Evolutionary conservation across 805 yeast species (phyloP).

Genomic region (Metschnikowia cubensis): DNA sequence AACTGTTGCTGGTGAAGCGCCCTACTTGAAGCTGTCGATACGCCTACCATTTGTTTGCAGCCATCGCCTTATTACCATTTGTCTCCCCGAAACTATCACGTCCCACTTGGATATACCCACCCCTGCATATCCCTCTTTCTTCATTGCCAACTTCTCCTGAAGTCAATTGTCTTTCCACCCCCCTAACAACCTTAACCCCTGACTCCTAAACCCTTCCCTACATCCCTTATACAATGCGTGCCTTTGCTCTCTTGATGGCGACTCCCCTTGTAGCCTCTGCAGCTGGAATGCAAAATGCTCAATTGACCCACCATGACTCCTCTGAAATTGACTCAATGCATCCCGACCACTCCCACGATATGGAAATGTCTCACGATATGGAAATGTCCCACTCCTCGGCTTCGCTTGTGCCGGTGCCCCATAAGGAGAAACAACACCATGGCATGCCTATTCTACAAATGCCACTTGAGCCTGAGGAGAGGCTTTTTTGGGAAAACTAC

Average conservation of each 20-base stretch:
- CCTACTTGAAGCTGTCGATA: too few species aligned
- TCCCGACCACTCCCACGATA: neutral
- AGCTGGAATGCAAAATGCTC: neutral
- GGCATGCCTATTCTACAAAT: constrained; percentile 74
- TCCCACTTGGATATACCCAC: too few species aligned
- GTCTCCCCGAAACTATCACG: too few species aligned
- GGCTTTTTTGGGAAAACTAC: constrained; percentile 72
- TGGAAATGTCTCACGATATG: neutral
- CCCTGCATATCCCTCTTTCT: too few species aligned
- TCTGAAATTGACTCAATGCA: neutral
- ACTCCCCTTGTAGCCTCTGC: constrained; percentile 2
- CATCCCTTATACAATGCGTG: neutral
- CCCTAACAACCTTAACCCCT: too few species aligned
- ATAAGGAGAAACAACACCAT: constrained; percentile 45
- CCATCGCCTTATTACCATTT: too few species aligned
- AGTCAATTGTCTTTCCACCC: too few species aligned
- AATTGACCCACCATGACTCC: neutral
- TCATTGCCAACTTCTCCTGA: too few species aligned
- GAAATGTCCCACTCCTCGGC: neutral
- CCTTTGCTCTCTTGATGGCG: neutral
- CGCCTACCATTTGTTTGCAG: too few species aligned
- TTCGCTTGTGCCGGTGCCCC: constrained; percentile 29
- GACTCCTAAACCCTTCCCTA: neutral
- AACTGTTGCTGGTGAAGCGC: too few species aligned
- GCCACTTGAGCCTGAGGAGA: constrained; percentile 64